These are phyloP conservation scores for Gynostemma pentaphyllum DNA, from an alignment of 306 rosid species.

Conservation along the genomic window DNA sequence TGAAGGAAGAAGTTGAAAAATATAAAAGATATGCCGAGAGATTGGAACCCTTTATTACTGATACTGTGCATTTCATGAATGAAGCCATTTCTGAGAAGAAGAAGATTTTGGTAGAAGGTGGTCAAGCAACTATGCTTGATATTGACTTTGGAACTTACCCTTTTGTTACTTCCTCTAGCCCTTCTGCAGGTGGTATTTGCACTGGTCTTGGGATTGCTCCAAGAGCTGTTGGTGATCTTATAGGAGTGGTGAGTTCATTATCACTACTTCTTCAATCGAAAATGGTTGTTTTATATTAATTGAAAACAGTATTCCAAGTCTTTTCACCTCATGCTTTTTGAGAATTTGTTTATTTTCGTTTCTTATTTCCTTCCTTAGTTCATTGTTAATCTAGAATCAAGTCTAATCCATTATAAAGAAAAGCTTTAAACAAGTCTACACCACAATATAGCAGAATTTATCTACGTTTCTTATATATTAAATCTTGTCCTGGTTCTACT, in stretches of 20 bases:
- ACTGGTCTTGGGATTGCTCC: slow-evolving; percentile 97
- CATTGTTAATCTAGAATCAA: no score
- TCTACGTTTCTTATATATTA: background rate
- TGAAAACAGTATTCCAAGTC: background rate
- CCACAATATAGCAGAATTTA: background rate
- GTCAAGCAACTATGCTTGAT: slow-evolving; percentile 95
- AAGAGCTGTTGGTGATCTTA: slow-evolving; percentile 72
- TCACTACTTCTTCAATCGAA: background rate
- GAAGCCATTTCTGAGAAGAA: slow-evolving; percentile 67
- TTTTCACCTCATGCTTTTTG: background rate
- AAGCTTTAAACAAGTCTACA: background rate
- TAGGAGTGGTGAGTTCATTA: slow-evolving; percentile 71
- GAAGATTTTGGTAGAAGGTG: slow-evolving; percentile 93
- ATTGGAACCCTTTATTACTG: slow-evolving; percentile 81
- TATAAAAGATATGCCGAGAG: slow-evolving; percentile 92
- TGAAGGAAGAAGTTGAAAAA: slow-evolving; percentile 67
- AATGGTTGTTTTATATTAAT: background rate
- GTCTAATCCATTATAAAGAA: no score
- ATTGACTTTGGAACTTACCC: slow-evolving; percentile 97
- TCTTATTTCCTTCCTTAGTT: background rate
- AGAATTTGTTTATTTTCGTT: background rate
- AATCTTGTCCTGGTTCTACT: background rate
- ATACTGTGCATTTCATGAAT: slow-evolving; percentile 67
- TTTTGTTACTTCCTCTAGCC: slow-evolving; percentile 94
- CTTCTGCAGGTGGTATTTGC: slow-evolving; percentile 97